phyloP scores from a whole-genome alignment of 192 early-diverging fungal genomes.

The Podila verticillata region DNA sequence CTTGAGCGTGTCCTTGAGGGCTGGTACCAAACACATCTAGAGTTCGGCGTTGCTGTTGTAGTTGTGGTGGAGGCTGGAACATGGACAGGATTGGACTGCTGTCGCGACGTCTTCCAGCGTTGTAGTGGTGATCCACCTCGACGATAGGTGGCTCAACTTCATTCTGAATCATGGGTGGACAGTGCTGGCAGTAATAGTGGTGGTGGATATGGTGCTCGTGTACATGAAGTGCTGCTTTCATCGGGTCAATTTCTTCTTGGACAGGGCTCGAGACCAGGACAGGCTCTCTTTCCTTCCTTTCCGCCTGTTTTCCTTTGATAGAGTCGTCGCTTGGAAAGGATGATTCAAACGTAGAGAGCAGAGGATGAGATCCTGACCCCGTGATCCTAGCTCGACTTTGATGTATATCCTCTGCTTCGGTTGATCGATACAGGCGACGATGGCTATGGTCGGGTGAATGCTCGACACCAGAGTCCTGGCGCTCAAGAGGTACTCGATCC shows the following conservation, averaged over 20 bases:
- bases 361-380: constrained; percentile 22
- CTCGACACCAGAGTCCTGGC: neutral
- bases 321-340: neutral
- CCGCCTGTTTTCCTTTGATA: constrained; percentile 16
- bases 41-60: neutral
- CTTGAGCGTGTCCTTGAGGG: constrained; percentile 8
- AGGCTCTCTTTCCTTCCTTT: neutral
- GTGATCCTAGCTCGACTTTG: neutral
- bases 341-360: constrained; percentile 15
- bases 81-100: constrained; percentile 5
- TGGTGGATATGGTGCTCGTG: constrained; percentile 47
- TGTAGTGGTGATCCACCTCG: constrained; percentile 1
- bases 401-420: neutral
- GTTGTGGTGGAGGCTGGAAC: neutral
- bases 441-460: neutral
- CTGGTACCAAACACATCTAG: constrained; percentile 1
- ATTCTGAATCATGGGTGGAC: constrained; percentile 12
- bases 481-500: neutral
- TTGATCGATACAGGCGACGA: neutral
- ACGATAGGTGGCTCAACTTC: neutral
- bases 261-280: neutral
- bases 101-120: constrained; percentile 3
- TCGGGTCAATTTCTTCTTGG: neutral
- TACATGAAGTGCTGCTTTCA: constrained; percentile 5
- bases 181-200: constrained; percentile 44